Base-by-base conservation (phyloP, 148 eudicot species). In the Arbutus unedo region DNA sequence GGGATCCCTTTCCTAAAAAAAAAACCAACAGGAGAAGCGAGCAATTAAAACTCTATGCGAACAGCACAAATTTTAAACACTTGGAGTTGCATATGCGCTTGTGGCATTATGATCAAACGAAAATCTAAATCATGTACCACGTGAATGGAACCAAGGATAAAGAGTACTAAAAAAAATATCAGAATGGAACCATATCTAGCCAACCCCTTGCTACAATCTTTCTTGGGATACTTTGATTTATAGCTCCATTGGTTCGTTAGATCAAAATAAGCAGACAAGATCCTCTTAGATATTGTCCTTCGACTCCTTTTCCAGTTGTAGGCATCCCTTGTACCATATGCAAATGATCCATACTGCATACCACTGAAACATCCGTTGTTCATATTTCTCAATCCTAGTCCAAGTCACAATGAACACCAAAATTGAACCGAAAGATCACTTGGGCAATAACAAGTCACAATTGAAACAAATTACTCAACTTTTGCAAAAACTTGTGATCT, bases 1-100 rank as follows among this genome's bases (percentile, higher is more conserved):
- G 67, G 93, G 88, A 88, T 96, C 90, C 86, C 95, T 90, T 88
- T 94, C 99, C 99, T 96, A 84, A 80, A 81, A 82, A 81, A 82
- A 31, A 82, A 84, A 88, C 56, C 60, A 81, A 77, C 77, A 53
- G 57, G 59, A 80, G 60, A 77, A 79, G 25, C 60, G 21, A 25
- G 38, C 60, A 25, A 60, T 75, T 76, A 43, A 66, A 45, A 79
- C 51, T 51, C 4, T 68, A 7, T 68, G 73, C n/a, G 11, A 60
- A 66, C 51, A 48, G 79, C n/a, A 10, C 18, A 74, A 71, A 13
- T 49, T 50, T 19, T 10, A 8, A 79, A 21, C 19, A 41, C 3
- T 6, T 53, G 7, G 74, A 41, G 41, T 31, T 53, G 50, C 47
- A 55, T 41, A 31, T 31, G 15, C 6, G 66, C 66, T 5, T 6